Percentiles rank a stretch among this genome's conserved stretches.
Evolutionary conservation across 371 early-diverging fungal species (phyloP).

Genomic region (Furculomyces boomerangus): DNA sequence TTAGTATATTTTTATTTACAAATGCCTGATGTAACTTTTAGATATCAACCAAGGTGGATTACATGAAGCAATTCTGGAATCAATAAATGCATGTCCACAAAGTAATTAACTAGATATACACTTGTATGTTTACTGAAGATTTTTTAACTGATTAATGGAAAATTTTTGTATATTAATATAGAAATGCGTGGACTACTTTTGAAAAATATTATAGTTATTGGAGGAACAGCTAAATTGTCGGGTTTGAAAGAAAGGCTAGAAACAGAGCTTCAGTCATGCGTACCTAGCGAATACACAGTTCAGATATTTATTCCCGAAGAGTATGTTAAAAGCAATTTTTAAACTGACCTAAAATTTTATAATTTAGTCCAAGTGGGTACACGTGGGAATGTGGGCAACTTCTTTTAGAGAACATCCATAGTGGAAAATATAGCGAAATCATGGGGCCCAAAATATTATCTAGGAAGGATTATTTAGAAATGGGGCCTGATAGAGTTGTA

Average conservation of each 20-base stretch:
- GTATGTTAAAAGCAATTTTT: conserved; percentile 26
- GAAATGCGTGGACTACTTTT: conserved; percentile 46
- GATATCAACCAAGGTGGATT: conserved; percentile 65
- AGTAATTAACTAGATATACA: neutral
- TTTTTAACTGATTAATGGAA: neutral
- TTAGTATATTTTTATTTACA: neutral
- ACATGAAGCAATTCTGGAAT: conserved; percentile 49
- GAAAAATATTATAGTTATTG: conserved; percentile 55
- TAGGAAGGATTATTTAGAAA: conserved; percentile 9
- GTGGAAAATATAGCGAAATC: neutral
- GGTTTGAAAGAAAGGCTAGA: conserved; percentile 54
- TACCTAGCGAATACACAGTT: conserved; percentile 41
- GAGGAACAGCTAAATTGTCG: conserved; percentile 49
- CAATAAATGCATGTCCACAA: conserved; percentile 33
- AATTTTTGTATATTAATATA: neutral
- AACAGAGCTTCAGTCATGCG: conserved; percentile 42
- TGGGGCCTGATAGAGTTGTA: conserved; percentile 9
- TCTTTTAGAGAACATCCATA: neutral
- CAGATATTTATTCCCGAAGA: conserved; percentile 34
- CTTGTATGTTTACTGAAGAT: neutral
- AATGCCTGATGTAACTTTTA: conserved; percentile 1
- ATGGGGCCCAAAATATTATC: conserved; percentile 6
- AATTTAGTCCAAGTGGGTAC: conserved; percentile 4
- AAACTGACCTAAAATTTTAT: neutral
- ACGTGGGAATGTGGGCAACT: conserved; percentile 12